Base-by-base conservation (phyloP, 441 rosid species). In the Flueggea neowawraea region DNA sequence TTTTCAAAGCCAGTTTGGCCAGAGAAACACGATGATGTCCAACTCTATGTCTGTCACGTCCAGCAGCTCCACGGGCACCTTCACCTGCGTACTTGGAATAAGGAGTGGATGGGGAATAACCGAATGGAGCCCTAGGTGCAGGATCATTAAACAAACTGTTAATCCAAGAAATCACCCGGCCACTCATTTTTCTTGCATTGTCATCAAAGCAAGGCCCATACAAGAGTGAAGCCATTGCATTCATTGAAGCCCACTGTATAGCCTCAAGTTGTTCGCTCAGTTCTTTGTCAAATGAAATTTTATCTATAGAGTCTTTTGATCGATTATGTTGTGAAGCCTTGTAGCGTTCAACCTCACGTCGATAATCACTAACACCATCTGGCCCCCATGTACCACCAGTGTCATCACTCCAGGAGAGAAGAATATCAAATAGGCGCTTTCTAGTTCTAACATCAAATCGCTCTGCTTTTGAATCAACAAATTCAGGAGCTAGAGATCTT, bases 141-240 rank as follows among this genome's bases (percentile, higher is more conserved):
- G 98, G 97, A 70, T 95, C 98, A 69, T 87, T 87, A 82, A 95
- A 95, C 73, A 95, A 84, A 82, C 95, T 84, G 70, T 95, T 95
- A 76, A 95, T 92, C 99, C 99, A 95, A 71, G 85, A 84, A 75
- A 95, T 90, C 65, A 95, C 91, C 70, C 98, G 79, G 58, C 99
- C 99, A 69, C 92, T 84, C 99, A 92, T 92, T 86, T 92, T 95
- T 75, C 98, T 87, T 36, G 98, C 96, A 82, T 88, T 92, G 76
- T 95, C 99, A 69, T 92, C 99, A 83, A 95, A 95, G 73, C 98
- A 95, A 51, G 96, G 91, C 61, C 99, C 99, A 73, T 95, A 87
- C 56, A 95, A 81, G 67, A 95, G 94, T 48, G 98, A 92, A 69
- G 98, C 96, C 88, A 95, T 89, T 48, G 99, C 98, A 83, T 86